Evolutionary conservation across 2,329 filamentous ascomycete species (phyloP), one percentile per base, ranked within the genome.

Genomic region (Colletotrichum sansevieriae): DNA sequence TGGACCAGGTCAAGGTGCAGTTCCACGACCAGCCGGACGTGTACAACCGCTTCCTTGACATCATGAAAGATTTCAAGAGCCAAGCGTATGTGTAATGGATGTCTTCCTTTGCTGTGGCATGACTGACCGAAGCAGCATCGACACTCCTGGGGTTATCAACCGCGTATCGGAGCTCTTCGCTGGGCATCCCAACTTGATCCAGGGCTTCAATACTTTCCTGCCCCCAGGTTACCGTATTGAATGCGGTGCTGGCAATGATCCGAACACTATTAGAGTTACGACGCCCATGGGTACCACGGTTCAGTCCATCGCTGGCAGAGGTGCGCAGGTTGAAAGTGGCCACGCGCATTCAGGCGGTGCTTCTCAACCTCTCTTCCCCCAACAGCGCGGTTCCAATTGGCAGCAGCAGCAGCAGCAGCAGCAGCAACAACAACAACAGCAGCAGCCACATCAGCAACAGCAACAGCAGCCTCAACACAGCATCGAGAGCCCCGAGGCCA

Each of bases 51-150:
- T 98, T 99, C 75, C 83, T 99, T 52, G 96, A 99, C 74, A 99
- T 99, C 56, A 99, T 99, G 96, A 99, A 99, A 77, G 96, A 99
- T 75, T 99, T 99, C 79, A 99, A 99, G 82, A 97, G 94, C 75
- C 95, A 97, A 82, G 94, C 95, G 88, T 95, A 84, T 82, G 92
- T 87, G 58, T 61, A 61, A 61, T 61, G 58, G 33, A 56, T 63
- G 54, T 49, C 46, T 49, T 33, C 62, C 68, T 44, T 18, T 15
- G 22, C n/a, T 12, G 44, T 56, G 35, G 29, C 51, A 37, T 60
- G 33, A 67, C 75, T 83, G 71, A 84, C 72, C 54, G 66, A 29
- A 29, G 29, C 67, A 91, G 92, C 3, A 99, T 99, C 75, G 96
- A 99, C 78, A 99, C 96, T 0, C 96, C 96, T 0, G 96, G 96